Conservation (phyloP, 2,329 filamentous ascomycete genomes). For the Ceratocystis lukuohia region DNA sequence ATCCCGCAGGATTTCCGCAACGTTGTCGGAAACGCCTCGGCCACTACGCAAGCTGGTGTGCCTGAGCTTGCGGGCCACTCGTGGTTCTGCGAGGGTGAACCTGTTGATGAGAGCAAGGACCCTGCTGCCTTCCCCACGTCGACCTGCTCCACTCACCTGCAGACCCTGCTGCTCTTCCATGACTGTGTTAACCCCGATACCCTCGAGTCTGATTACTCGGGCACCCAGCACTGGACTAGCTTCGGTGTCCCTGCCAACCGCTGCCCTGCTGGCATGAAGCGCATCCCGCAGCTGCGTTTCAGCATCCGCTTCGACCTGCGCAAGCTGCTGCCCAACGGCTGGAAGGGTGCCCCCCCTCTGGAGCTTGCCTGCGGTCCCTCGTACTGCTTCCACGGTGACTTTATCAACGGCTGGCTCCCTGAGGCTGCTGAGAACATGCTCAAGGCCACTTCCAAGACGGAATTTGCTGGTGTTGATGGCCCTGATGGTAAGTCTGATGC, state of each 20-base stretch:
- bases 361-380: conserved; percentile 32
- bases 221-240: conserved; percentile 9
- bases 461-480: conserved; percentile 14
- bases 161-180: conserved; percentile 23
- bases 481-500: conserved; percentile 25
- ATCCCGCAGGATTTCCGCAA: conserved; percentile 33
- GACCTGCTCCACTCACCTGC: conserved; percentile 25
- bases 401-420: conserved; percentile 35
- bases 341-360: conserved; percentile 32
- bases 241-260: conserved; percentile 22
- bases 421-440: conserved; percentile 26
- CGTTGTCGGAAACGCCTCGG: conserved; percentile 30
- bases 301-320: conserved; percentile 35
- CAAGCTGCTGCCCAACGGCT: conserved; percentile 31
- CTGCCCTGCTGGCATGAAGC: conserved; percentile 33
- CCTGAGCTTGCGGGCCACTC: conserved; percentile 21
- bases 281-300: conserved; percentile 36
- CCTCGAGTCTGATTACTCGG: conserved; percentile 22
- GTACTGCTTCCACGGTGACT: conserved; percentile 34
- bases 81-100: conserved; percentile 27
- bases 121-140: conserved; percentile 24
- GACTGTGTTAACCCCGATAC: conserved; percentile 23
- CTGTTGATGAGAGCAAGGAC: conserved; percentile 21
- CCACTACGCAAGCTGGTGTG: conserved; percentile 23
- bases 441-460: conserved; percentile 10